Conservation (phyloP, 352 stramenopile species). For the Globisporangium uncinulatum region DNA sequence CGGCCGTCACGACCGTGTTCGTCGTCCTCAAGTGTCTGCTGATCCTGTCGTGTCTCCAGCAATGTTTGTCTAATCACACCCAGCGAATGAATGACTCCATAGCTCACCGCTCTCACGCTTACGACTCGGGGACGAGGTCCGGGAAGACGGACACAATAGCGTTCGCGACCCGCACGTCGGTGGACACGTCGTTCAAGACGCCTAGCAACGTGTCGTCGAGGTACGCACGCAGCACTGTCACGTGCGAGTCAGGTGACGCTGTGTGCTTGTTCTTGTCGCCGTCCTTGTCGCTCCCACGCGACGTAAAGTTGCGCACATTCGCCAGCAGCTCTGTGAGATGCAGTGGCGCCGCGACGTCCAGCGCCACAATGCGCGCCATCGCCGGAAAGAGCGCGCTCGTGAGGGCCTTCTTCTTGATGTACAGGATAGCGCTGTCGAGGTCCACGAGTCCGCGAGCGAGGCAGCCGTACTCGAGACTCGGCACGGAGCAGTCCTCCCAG, state of each 20-base stretch:
- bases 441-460: constrained; percentile 46
- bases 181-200: constrained; percentile 20
- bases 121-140: constrained; percentile 6
- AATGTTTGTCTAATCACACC: not conserved
- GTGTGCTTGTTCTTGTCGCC: not conserved
- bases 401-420: constrained; percentile 32
- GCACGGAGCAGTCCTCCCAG: constrained; percentile 37
- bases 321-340: constrained; percentile 30
- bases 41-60: not conserved
- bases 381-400: constrained; percentile 33
- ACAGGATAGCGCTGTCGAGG: constrained; percentile 33
- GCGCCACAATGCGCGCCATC: constrained; percentile 45
- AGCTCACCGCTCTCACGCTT: not conserved
- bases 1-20: not conserved
- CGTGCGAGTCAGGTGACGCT: constrained; percentile 12
- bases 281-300: not conserved
- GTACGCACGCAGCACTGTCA: constrained; percentile 26
- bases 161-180: constrained; percentile 32
- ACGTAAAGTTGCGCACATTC: constrained; percentile 21
- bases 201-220: constrained; percentile 25
- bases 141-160: constrained; percentile 28
- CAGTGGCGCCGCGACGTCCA: constrained; percentile 45
- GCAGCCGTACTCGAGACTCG: constrained; percentile 50
- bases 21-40: not conserved
- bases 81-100: not conserved